Conservation (phyloP, 257 asterid species). For the Anisodus acutangulus region DNA sequence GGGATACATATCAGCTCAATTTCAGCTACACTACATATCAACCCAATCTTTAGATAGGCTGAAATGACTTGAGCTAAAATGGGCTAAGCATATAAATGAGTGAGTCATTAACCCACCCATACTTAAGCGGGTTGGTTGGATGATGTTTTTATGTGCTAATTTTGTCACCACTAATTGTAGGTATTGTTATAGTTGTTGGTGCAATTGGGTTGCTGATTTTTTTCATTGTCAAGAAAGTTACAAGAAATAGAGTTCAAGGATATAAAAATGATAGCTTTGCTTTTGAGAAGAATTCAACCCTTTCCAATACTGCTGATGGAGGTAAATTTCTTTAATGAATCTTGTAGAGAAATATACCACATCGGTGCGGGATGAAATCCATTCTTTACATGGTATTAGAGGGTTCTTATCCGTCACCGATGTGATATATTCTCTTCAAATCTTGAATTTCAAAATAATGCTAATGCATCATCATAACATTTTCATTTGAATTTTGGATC, state of each 20-base stretch:
- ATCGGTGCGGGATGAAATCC: too few relatives aligned
- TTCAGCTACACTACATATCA: too few relatives aligned
- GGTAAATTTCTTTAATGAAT: slow-evolving; percentile 49
- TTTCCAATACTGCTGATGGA: slow-evolving; percentile 55
- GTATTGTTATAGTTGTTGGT: slow-evolving; percentile 52
- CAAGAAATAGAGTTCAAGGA: slow-evolving; percentile 45
- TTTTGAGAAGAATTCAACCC: slow-evolving; percentile 52
- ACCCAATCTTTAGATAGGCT: too few relatives aligned
- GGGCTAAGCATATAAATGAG: too few relatives aligned
- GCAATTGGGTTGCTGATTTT: slow-evolving; percentile 57
- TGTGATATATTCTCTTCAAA: too few relatives aligned
- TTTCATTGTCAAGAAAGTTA: slow-evolving; percentile 49
- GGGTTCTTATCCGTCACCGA: too few relatives aligned
- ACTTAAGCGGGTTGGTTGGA: too few relatives aligned
- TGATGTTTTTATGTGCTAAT: too few relatives aligned
- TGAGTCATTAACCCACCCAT: too few relatives aligned
- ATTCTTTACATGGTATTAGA: too few relatives aligned
- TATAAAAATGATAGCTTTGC: slow-evolving; percentile 60
- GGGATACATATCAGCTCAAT: too few relatives aligned
- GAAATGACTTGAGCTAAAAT: too few relatives aligned
- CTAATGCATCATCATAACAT: neutral
- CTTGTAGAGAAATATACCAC: neutral
- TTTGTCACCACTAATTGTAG: slow-evolving; percentile 47
- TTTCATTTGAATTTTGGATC: neutral
- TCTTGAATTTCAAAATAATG: neutral